A percentile compares a stretch with the other conserved stretches of the same genome.
These are phyloP conservation scores for Coffea eugenioides DNA, from an alignment of 257 asterid species.

Conservation along the genomic window DNA sequence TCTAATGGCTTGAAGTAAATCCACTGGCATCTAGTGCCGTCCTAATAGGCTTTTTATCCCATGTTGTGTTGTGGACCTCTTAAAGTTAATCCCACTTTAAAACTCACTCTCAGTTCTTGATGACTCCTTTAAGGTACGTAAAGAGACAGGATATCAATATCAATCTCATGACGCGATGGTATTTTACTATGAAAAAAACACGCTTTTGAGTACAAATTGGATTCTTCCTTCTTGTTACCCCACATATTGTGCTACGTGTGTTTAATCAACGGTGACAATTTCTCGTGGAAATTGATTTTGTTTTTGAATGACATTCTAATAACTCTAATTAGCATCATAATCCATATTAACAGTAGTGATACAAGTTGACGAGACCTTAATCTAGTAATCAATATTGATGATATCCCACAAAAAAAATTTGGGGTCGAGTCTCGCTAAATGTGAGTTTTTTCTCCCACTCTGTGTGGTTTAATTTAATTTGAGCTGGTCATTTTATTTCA, in stretches of 20 bases:
- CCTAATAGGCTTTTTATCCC: neutral
- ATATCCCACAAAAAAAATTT: too few relatives aligned
- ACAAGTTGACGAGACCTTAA: too few relatives aligned
- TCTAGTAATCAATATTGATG: too few relatives aligned
- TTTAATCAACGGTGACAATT: neutral
- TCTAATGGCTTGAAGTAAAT: neutral
- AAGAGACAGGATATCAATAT: neutral
- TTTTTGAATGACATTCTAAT: neutral
- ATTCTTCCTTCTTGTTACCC: neutral
- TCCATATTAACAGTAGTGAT: too few relatives aligned
- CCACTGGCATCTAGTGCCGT: neutral
- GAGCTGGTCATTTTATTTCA: too few relatives aligned
- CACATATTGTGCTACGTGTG: neutral
- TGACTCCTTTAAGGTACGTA: neutral
- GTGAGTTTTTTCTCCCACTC: too few relatives aligned
- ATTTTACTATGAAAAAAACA: neutral
- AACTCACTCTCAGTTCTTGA: neutral
- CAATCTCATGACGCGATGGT: neutral
- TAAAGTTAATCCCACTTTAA: slow-evolving; percentile 3
- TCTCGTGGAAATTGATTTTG: neutral
- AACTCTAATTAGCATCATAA: neutral
- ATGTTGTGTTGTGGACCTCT: slow-evolving; percentile 1
- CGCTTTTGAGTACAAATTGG: neutral
- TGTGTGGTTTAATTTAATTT: too few relatives aligned
- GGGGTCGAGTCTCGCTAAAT: too few relatives aligned